Base-by-base conservation (phyloP, 2,329 filamentous ascomycete species). In the Colletotrichum sp. region DNA sequence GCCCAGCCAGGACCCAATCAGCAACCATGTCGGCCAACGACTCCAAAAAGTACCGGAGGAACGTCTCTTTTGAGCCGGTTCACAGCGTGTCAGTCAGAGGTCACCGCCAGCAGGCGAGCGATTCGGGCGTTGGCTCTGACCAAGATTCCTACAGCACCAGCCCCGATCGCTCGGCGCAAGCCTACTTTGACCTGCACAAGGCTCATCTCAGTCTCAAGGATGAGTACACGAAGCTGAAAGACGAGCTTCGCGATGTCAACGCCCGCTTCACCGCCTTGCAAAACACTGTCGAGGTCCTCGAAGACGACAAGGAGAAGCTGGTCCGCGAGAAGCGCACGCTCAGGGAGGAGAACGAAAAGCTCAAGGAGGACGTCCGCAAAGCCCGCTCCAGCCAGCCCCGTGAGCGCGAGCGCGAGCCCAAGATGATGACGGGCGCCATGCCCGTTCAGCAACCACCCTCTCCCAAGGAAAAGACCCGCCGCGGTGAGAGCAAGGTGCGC, bases 271-370 rank as follows among this genome's bases (percentile, higher is more conserved):
- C 36, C 21, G 78, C 73, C 34, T 18, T 76, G 26, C n/a, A 73
- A 26, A 69, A 75, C 30, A 62, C 26, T 4, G 56, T 71, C 68
- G 75, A 76, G 13, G 83, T 83, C n/a, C 82, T 85, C 76, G 83
- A 84, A 80, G 75, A 78, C 71, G 82, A 81, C 79, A 84, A 85
- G 77, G 81, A 84, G 16, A 64, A 48, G 4, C 43, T 70, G 24
- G 18, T 30, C 10, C 32, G 38, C 61, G 79, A 81, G 71, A 81
- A 81, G 21, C 79, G 83, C 26, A 78, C 75, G 65, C 79, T 80
- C 76, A 81, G 79, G 64, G 80, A 79, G 71, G 79, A 83, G 70
- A 77, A 78, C 69, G 71, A 83, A 34, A 52, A 48, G 14, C 66
- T 77, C 34, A 65, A 67, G 10, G 73, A 73, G 4, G 69, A 77